These are phyloP conservation scores for Lasiodiplodia sp. DNA, from an alignment of 2,329 filamentous ascomycete genomes.

Conservation along the genomic window DNA sequence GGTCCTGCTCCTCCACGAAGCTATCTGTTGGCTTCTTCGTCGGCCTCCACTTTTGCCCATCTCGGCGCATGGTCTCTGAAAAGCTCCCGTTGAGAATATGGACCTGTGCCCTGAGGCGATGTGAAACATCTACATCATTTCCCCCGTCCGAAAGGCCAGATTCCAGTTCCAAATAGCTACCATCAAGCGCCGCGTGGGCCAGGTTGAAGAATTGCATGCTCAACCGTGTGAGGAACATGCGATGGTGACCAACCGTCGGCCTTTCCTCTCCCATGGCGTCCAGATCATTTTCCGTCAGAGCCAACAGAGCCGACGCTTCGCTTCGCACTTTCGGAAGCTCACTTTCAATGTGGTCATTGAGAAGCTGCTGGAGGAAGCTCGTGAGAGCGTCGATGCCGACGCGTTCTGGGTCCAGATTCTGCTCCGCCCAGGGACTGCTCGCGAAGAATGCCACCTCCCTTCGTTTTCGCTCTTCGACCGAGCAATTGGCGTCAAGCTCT, in stretches of 20 bases:
- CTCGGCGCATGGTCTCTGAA: not conserved
- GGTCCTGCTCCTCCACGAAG: not conserved
- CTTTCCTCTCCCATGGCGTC: not conserved
- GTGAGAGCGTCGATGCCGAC: conserved; percentile 2
- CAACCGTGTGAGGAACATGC: conserved; percentile 9
- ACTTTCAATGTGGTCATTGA: conserved; percentile 2
- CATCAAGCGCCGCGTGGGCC: not conserved
- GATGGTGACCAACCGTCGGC: not conserved
- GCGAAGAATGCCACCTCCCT: conserved; percentile 8
- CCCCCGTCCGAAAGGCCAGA: not conserved
- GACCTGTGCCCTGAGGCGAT: conserved; percentile 1
- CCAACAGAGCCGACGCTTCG: not conserved
- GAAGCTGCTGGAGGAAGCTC: not conserved
- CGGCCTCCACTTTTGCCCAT: conserved; percentile 1
- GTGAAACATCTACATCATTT: not conserved
- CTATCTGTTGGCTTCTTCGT: not conserved
- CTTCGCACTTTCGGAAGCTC: conserved; percentile 7
- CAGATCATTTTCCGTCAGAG: not conserved
- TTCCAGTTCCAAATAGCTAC: not conserved
- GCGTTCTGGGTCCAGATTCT: conserved; percentile 10
- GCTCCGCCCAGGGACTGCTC: conserved; percentile 22
- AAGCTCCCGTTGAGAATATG: not conserved
- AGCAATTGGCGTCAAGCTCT: not conserved
- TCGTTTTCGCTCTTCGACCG: not conserved
- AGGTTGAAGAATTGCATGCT: conserved; percentile 19